Base-by-base conservation (phyloP, 1,284 basidiomycete species). In the Paramarasmius palmivorus region DNA sequence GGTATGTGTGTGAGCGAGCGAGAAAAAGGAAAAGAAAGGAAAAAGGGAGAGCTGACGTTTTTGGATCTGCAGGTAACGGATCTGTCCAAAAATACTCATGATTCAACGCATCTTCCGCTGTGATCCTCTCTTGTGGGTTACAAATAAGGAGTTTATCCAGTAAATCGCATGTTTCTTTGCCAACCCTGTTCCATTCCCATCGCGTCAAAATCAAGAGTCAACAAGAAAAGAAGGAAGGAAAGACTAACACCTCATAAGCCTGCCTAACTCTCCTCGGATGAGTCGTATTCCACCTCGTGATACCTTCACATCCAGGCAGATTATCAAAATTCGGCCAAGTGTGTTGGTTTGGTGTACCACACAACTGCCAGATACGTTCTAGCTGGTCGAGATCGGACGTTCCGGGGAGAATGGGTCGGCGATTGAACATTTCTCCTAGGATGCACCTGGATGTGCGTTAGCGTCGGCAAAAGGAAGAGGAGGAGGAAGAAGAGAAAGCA, bases 21-120 rank as follows among this genome's bases (percentile, higher is more conserved):
- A 55, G 52, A 26, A 63, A 46, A 52, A 29, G 59, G 40, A 20
- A 25, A 51, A 41, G 25, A 37, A 49, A 37, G 37, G 51, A 29
- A 34, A 7, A 47, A 50, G 45, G 20, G 4, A 25, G 22, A 29
- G 75, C 84, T 59, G 59, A 93, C 92, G 82, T 82, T 67, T 86
- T 88, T 0, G 90, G 86, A 70, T 90, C 88, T n/a, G 90, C 91
- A 14, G 92, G 88, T 26, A 92, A 63, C 0, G 93, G 92, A 58
- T 91, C 86, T 0, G 84, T 88, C 90, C 92, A 95, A 71, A 97
- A 97, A 73, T 96, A 97, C 49, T 93, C 86, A 65, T 97, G 94
- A 57, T 89, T 85, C 59, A 96, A 83, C 3, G 92, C 92, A 63
- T 95, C 84, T 20, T 84, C 72, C 8, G 97, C 97, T 8, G 96